phyloP scores from a whole-genome alignment of 1,139 yeast genomes.

The Trichomonascaceae sp. region DNA sequence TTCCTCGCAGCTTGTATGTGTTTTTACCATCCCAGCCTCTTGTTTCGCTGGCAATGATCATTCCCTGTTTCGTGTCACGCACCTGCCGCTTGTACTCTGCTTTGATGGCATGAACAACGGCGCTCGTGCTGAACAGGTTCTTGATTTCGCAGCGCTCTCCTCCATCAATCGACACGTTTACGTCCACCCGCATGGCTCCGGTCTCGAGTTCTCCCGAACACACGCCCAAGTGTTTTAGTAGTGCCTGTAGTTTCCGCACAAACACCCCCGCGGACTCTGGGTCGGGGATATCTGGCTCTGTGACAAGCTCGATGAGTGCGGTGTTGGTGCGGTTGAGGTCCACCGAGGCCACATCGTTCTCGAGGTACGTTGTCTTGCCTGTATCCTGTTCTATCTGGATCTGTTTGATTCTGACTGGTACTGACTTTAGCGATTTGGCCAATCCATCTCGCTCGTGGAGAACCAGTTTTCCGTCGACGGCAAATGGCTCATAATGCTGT shows the following conservation, averaged over 20 bases:
- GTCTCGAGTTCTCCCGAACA: conserved; percentile 88
- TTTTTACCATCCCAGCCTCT: conserved; percentile 78
- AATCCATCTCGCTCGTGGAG: conserved; percentile 45
- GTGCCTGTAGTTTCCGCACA: conserved; percentile 63
- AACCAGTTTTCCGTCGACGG: conserved; percentile 46
- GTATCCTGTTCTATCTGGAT: conserved; percentile 91
- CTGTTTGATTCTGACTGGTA: conserved; percentile 41
- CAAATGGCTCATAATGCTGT: conserved; percentile 74
- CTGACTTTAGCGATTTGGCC: conserved; percentile 9
- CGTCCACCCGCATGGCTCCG: conserved; percentile 94
- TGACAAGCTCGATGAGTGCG: conserved; percentile 83
- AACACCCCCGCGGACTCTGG: conserved; percentile 64
- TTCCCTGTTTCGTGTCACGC: conserved; percentile 25
- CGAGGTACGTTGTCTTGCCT: conserved; percentile 60
- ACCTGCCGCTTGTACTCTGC: conserved; percentile 68
- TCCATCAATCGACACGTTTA: conserved; percentile 65
- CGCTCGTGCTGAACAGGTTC: conserved; percentile 73
- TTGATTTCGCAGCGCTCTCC: conserved; percentile 72
- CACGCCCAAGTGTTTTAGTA: conserved; percentile 54
- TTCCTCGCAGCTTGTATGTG: conserved; percentile 56
- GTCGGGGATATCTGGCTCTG: conserved; percentile 70
- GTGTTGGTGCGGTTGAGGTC: conserved; percentile 79
- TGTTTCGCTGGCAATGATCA: conserved; percentile 48
- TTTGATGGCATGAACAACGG: conserved; percentile 63
- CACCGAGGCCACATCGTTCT: conserved; percentile 28